Percentiles rank a stretch among this genome's conserved stretches.
These are phyloP conservation scores for Austroboletus eburneus DNA, from an alignment of 768 basidiomycete species.

Conservation along the genomic window DNA sequence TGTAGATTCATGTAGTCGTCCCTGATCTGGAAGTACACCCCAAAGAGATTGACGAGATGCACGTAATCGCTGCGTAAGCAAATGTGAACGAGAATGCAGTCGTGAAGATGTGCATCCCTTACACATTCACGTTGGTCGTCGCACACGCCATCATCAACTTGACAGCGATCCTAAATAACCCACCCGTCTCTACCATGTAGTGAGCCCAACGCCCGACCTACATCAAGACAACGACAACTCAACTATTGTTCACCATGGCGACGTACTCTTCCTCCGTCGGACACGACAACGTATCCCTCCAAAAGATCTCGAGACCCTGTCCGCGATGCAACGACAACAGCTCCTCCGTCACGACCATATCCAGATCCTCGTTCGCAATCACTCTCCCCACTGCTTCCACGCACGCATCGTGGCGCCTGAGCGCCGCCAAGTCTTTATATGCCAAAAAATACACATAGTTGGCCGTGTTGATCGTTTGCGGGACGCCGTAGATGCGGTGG, in stretches of 20 bases:
- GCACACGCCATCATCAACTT: conserved; percentile 95
- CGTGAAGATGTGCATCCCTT: conserved; percentile 16
- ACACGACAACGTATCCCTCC: conserved; percentile 88
- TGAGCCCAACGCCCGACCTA: conserved; percentile 47
- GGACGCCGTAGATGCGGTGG: conserved; percentile 94
- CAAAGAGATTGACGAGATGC: conserved; percentile 89
- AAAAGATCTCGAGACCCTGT: conserved; percentile 91
- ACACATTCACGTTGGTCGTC: conserved; percentile 59
- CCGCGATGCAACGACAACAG: conserved; percentile 88
- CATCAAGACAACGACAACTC: conserved; percentile 41
- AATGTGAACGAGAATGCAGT: neutral
- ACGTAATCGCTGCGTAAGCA: conserved; percentile 67
- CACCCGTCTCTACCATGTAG: conserved; percentile 76
- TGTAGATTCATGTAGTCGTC: conserved; percentile 97
- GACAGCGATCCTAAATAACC: conserved; percentile 85
- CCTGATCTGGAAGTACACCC: conserved; percentile 94
- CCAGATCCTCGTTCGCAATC: conserved; percentile 77
- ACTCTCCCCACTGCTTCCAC: conserved; percentile 4
- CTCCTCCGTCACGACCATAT: conserved; percentile 43
- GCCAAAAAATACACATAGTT: conserved; percentile 98
- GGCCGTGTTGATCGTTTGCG: conserved; percentile 95
- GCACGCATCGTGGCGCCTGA: conserved; percentile 10
- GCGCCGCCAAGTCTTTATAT: conserved; percentile 62
- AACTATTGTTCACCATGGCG: conserved; percentile 95
- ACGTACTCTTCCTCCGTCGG: conserved; percentile 95